These are phyloP conservation scores for Eucalyptus polyanthemos DNA, from an alignment of 345 rosid species.

Conservation along the genomic window DNA sequence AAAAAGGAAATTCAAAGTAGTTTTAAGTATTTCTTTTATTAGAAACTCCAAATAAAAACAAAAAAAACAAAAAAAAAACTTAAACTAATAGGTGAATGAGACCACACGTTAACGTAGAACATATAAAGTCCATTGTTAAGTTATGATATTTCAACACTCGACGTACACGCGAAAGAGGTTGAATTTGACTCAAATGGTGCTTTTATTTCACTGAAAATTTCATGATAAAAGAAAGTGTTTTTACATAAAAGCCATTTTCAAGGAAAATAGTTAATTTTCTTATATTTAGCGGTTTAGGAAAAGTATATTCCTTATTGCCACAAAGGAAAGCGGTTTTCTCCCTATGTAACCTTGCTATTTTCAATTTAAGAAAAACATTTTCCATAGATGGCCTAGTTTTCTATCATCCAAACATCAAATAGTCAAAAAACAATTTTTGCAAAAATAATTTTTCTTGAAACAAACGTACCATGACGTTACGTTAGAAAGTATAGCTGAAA, in stretches of 20 bases:
- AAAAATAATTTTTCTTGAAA: neutral
- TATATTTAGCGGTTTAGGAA: neutral
- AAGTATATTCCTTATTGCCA: neutral
- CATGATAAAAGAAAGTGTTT: fast-evolving
- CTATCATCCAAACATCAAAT: fast-evolving
- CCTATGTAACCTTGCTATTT: neutral
- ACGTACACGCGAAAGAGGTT: neutral
- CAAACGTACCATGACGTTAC: neutral
- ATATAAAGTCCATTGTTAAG: neutral
- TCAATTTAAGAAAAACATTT: neutral
- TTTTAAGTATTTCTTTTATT: neutral
- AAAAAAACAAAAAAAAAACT: neutral
- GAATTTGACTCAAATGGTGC: neutral
- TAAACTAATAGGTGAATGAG: neutral
- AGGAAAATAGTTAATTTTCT: neutral
- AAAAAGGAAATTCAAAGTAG: neutral
- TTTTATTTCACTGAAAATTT: neutral
- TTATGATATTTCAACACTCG: neutral
- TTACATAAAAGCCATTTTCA: neutral
- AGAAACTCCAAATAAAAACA: neutral
- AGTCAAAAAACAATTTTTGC: too few species aligned
- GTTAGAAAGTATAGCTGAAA: neutral
- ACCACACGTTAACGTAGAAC: fast-evolving
- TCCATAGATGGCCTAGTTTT: neutral
- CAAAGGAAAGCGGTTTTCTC: neutral